Evolutionary conservation across 2,329 filamentous ascomycete genomes (phyloP).

Genomic region (Cladosporium sp.): DNA sequence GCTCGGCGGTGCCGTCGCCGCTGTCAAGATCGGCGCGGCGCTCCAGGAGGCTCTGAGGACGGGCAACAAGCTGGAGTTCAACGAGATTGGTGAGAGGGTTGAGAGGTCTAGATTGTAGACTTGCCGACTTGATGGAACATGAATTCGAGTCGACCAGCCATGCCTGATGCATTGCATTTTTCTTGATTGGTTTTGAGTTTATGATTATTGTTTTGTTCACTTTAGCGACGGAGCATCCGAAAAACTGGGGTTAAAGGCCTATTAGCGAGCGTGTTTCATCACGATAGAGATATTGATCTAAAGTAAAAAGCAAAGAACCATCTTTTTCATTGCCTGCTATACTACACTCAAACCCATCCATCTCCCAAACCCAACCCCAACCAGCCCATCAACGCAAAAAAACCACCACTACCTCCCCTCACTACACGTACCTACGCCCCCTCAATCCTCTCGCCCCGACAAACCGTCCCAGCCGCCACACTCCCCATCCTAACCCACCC

Average conservation of each 20-base stretch:
- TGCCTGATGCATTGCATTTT: no score
- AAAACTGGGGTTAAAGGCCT: no score
- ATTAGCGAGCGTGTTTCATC: background rate
- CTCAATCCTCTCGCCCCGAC: constrained; percentile 26
- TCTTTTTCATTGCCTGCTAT: no score
- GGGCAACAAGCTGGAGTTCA: constrained; percentile 50
- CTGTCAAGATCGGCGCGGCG: constrained; percentile 40
- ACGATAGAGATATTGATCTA: no score
- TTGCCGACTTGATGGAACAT: no score
- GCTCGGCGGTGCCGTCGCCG: constrained; percentile 33
- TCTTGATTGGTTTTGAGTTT: no score
- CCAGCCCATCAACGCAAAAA: background rate
- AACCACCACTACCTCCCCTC: background rate
- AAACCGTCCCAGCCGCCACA: constrained; percentile 28
- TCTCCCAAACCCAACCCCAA: background rate
- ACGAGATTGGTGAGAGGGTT: constrained; percentile 23
- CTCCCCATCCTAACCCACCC: constrained; percentile 31
- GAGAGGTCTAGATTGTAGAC: constrained; percentile 2
- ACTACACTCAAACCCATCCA: no score
- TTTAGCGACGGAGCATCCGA: no score
- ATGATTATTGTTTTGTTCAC: no score
- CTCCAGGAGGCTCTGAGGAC: constrained; percentile 55
- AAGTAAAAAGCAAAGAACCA: no score
- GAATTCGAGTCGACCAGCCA: no score
- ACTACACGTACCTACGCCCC: constrained; percentile 9